Percentiles rank a stretch among this genome's conserved stretches.
These are phyloP conservation scores for Beauveria bassiana DNA, from an alignment of 2,329 filamentous ascomycete genomes.

Conservation along the genomic window DNA sequence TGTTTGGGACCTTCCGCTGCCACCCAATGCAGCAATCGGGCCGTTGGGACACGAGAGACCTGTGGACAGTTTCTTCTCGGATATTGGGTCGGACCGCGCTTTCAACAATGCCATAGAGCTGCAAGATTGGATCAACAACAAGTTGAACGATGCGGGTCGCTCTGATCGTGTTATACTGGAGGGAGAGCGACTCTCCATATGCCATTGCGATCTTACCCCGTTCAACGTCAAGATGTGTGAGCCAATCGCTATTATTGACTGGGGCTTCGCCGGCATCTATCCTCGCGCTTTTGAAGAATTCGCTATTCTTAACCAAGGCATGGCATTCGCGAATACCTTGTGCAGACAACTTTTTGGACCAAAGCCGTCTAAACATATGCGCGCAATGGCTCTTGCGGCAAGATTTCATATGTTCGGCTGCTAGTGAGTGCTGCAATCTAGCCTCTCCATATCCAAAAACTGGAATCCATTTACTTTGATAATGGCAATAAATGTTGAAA, in stretches of 20 bases:
- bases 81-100: background rate
- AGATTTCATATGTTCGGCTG: too few relatives aligned
- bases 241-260: constrained; percentile 9
- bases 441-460: too few relatives aligned
- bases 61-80: constrained; percentile 8
- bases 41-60: constrained; percentile 4
- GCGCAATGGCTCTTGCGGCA: background rate
- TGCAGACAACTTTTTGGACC: background rate
- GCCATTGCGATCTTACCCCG: constrained; percentile 9
- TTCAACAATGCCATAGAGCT: background rate
- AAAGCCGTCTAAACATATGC: background rate
- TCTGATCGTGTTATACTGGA: constrained; percentile 5
- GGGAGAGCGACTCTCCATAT: constrained; percentile 6
- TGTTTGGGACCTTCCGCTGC: constrained; percentile 5
- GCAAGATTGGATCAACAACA: background rate
- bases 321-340: background rate
- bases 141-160: background rate
- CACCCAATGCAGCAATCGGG: background rate
- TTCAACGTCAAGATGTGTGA: constrained; percentile 11
- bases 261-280: constrained; percentile 9
- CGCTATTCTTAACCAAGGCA: background rate
- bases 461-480: too few relatives aligned
- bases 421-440: too few relatives aligned
- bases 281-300: constrained; percentile 9
- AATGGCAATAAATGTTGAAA: too few relatives aligned